Evolutionary conservation across 169 alveolate genomes (phyloP), one percentile per base, ranked within the genome.

Genomic region (Plasmodium cynomolgi): DNA sequence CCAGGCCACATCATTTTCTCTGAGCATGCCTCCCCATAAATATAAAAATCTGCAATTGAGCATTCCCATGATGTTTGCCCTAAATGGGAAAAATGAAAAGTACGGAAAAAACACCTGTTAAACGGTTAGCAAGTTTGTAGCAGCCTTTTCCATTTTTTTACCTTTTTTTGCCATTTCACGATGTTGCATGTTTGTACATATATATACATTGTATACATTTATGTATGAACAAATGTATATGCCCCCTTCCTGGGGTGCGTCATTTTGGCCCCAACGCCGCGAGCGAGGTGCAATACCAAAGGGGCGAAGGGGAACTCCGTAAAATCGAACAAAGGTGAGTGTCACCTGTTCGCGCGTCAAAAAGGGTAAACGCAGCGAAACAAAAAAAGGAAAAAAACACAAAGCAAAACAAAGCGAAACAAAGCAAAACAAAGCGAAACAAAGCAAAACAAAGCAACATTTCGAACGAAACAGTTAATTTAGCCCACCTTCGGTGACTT

Each of bases 321-420:
- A 68, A 2, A 26, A 68, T 26, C n/a, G 31, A 68, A 29, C 77
- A 23, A 23, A 68, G 39, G 34, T 23, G 77, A 68, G 37, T 68
- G n/a, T 68, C 6, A 8, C 37, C 77, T 33, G 31, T 68, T 20
- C 17, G 37, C 37, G 37, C 37, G 41, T 7, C 31, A 68, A 6
- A 62, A 68, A 68, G 31, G 37, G 31, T 6, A 20, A 68, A 20
- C 31, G 8, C 33, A 62, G 34, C 7, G 58, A 82, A 84, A 31
- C 86, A 81, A 58, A 20, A 62, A 54, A 17, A 62, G 13, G 86
- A n/a, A 80, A 91, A 81, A 34, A 74, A 17, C 9, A 47, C 23
- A 31, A 37, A 9, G 41, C n/a, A 84, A 29, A 75, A 33, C 26
- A n/a, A 58, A 15, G 44, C 37, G 33, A 73, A 73, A 29, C 82